Conservation (phyloP, 805 yeast species). For the Cyberlindnera mycetangii region DNA sequence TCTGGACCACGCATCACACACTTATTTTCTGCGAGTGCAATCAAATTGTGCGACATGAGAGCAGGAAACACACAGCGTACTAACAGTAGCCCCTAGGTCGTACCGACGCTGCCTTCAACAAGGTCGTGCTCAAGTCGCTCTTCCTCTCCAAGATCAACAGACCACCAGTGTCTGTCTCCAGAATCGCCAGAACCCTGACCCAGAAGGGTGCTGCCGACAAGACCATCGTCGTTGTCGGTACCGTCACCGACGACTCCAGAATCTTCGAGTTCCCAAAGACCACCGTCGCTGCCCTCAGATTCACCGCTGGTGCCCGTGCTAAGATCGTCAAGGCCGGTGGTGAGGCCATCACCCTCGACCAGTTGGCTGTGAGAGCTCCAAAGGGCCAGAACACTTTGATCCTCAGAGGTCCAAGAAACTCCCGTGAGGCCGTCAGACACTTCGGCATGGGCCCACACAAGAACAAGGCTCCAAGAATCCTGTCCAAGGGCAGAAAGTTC, state of each 20-base stretch:
- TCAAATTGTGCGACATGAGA: conserved; percentile 39
- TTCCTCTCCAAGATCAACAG: conserved; percentile 98
- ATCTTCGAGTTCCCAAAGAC: conserved; percentile 91
- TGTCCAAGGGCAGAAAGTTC: conserved; percentile 98
- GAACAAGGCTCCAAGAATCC: conserved; percentile 98
- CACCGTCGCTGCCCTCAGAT: conserved; percentile 98
- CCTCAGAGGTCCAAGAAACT: conserved; percentile 97
- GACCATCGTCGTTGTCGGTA: conserved; percentile 97
- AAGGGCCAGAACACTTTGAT: conserved; percentile 98
- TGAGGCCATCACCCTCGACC: conserved; percentile 98
- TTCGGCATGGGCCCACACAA: conserved; percentile 99
- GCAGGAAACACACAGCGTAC: conserved; percentile 43
- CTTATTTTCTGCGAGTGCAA: conserved; percentile 39
- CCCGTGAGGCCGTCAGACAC: conserved; percentile 99
- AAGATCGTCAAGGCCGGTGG: conserved; percentile 98
- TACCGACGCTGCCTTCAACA: conserved; percentile 99
- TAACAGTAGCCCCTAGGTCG: conserved; percentile 63
- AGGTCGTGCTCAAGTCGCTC: conserved; percentile 88
- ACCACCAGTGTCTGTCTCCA: conserved; percentile 97
- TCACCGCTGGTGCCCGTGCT: conserved; percentile 99
- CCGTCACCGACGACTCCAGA: conserved; percentile 98
- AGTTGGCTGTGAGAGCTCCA: conserved; percentile 98
- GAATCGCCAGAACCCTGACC: conserved; percentile 78
- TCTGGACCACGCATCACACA: neutral
- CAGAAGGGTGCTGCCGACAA: conserved; percentile 85